Base-by-base conservation (phyloP, 2,329 filamentous ascomycete species). In the Ophiobolus disseminans region DNA sequence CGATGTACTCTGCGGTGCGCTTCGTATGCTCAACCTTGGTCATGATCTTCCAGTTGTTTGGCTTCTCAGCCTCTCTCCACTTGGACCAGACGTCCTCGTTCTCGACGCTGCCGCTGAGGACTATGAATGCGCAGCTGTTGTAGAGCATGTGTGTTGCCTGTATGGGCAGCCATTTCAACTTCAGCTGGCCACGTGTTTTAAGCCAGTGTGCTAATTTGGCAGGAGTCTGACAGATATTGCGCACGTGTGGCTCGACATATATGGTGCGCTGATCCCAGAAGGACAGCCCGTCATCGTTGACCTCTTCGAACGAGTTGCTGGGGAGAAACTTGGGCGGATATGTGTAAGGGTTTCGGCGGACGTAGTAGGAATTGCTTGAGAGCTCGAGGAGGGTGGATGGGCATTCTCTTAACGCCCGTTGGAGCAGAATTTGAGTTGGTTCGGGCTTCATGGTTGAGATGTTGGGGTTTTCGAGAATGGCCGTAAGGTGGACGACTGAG, bases 221-320 rank as follows among this genome's bases (percentile, higher is more conserved):
- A 1, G 66, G 68, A 23, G 57, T 66, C 31, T 65, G 62, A 40
- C 63, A 69, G 6, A 71, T 51, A 25, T 60, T 60, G 21, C 62
- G 63, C 7, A 62, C 37, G 43, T 72, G 69, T n/a, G 70, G 68
- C 39, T 73, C 70, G 21, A 73, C 65, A 32, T 73, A 73, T 31
- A 73, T 66, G 14, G 69, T 71, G 4, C 68, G 68, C 44, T 69
- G 57, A 28, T 72, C 67, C 69, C 70, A 73, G 48, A 69, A 72
- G 26, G 45, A 55, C 17, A 72, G 40, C 6, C 66, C 69, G 19
- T 68, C 50, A 39, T 70, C 66, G 42, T 70, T 53, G 16, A 57
- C 51, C 3, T 62, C 40, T 6, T 50, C 39, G 43, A 65, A 66
- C 1, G 66, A 63, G 32, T 68, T 60, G 1, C 40, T 20, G 1